Evolutionary conservation across 306 rosid species (phyloP).

Genomic region (Pueraria montana): DNA sequence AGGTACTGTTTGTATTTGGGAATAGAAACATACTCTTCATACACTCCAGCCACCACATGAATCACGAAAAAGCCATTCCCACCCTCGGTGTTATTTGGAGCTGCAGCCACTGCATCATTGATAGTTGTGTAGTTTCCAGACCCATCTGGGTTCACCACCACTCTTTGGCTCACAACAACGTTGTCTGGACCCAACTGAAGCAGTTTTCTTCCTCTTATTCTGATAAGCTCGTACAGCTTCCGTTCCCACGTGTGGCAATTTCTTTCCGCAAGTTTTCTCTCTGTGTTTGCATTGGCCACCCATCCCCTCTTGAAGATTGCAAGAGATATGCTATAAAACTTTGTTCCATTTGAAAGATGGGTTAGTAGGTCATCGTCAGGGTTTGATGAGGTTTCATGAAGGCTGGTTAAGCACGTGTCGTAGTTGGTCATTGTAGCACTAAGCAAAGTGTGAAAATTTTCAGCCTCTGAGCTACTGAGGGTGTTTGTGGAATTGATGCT

Average conservation of each 20-base stretch:
- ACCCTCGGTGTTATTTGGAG: constrained; percentile 41
- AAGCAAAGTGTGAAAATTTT: constrained; percentile 21
- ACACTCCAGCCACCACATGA: constrained; percentile 51
- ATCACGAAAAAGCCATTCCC: constrained; percentile 41
- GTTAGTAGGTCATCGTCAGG: not conserved
- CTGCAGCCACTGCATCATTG: constrained; percentile 49
- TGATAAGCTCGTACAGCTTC: not conserved
- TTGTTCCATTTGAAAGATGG: constrained; percentile 46
- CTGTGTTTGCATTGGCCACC: not conserved
- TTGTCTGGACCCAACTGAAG: constrained; percentile 12
- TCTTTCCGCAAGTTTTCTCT: constrained; percentile 9
- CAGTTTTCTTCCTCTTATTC: constrained; percentile 41
- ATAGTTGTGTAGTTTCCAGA: constrained; percentile 48
- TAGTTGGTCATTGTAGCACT: constrained; percentile 50
- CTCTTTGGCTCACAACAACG: constrained; percentile 27
- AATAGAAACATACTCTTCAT: constrained; percentile 70
- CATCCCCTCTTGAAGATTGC: constrained; percentile 24
- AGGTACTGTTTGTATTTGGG: constrained; percentile 56
- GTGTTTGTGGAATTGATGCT: constrained; percentile 44
- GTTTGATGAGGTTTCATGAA: constrained; percentile 18
- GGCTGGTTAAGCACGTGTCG: constrained; percentile 48
- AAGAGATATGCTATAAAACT: constrained; percentile 45
- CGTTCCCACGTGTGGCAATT: not conserved
- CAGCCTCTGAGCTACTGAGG: not conserved
- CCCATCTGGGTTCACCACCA: constrained; percentile 50